These are phyloP conservation scores for Podila verticillata DNA, from an alignment of 192 early-diverging fungal genomes.

Conservation along the genomic window DNA sequence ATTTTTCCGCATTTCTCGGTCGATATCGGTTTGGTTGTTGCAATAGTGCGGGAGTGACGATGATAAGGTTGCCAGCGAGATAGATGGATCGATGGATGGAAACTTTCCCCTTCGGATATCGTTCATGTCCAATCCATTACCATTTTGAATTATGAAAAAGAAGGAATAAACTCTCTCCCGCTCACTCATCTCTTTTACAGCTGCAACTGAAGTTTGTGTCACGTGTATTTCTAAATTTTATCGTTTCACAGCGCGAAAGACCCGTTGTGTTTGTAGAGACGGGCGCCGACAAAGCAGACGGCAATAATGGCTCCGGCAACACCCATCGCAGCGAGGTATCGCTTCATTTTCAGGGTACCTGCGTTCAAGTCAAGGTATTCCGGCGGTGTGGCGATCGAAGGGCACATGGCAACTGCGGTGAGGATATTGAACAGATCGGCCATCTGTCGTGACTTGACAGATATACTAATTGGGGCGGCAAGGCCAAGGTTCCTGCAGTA, in stretches of 20 bases:
- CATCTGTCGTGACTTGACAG: conserved; percentile 84
- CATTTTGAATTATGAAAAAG: conserved; percentile 8
- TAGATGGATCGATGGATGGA: conserved; percentile 6
- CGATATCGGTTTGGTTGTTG: neutral
- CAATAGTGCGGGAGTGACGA: neutral
- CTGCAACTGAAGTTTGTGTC: neutral
- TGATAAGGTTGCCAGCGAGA: neutral
- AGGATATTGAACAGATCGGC: conserved; percentile 91
- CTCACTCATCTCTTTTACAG: neutral
- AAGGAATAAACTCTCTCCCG: neutral
- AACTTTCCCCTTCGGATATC: neutral
- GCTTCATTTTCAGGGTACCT: conserved; percentile 28
- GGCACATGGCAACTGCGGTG: conserved; percentile 86
- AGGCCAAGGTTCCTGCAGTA: conserved; percentile 92
- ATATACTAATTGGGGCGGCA: conserved; percentile 89
- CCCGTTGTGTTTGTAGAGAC: conserved; percentile 48
- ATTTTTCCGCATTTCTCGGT: no score
- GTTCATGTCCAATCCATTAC: neutral
- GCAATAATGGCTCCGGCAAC: conserved; percentile 50
- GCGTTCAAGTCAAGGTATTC: conserved; percentile 40
- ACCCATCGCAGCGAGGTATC: conserved; percentile 51
- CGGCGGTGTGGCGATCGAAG: conserved; percentile 58
- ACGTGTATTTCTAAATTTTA: neutral
- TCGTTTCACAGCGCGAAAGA: neutral
- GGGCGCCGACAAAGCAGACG: conserved; percentile 42